Base-by-base conservation (phyloP, 345 rosid genomes). In the Hevea brasiliensis region DNA sequence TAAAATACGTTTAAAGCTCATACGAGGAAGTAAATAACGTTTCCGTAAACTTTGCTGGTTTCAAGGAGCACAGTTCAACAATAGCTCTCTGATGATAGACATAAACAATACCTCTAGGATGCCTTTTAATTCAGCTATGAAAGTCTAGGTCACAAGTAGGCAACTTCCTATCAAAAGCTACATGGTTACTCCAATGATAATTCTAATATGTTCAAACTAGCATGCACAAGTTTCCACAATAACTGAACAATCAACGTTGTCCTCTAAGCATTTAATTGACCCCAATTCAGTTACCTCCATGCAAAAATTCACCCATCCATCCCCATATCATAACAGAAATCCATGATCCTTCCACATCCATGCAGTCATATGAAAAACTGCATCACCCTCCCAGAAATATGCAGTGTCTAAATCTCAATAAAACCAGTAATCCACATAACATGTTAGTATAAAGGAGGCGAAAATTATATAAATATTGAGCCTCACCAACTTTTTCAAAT, bases 401-500 rank as follows among this genome's bases (percentile, higher is more conserved):
- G 23, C 66, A 50, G 24, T 5, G 8, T 47, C 71, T 29, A 69
- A 35, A 67, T 66, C 61, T 56, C 70, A 35, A 53, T 17, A 45
- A 44, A 64, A 32, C 51, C 29, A 27, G 27, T 64, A 21, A 21
- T 64, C 15, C 17, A 58, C 66, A 29, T 27, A 32, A 51, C 17
- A 72, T 14, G 62, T 42, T 47, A n/a, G 51, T 45, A 44, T 59
- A 18, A 17, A 27, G 65, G 18, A 18, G 51, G 32, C 37, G 17
- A 54, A 59, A 68, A 61, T 27, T 37, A 67, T 9, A 65, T 56
- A 44, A 64, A 54, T 55, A 57, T 73, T 66, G 61, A 70, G 29
- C 71, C 96, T 85, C 78, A 95, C 99, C 98, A 67, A 71, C 79
- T 70, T 76, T 84, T 85, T 84, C 85, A 54, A 95, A 95, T 78